Evolutionary conservation across 257 asterid genomes (phyloP).

Genomic region (Salvia miltiorrhiza): DNA sequence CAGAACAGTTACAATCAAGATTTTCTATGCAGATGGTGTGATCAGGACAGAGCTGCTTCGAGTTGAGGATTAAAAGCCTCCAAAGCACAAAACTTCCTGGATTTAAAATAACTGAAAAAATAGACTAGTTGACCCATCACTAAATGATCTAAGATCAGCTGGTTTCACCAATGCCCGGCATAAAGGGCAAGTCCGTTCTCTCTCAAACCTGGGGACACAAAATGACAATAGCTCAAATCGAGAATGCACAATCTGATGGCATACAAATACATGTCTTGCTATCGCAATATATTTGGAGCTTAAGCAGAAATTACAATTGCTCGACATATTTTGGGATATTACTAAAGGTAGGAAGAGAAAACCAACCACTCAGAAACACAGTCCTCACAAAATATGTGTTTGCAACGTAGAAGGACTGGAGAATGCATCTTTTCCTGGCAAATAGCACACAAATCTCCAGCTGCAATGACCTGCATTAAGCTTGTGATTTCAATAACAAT

Average conservation of each 20-base stretch:
- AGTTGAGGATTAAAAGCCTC: constrained; percentile 10
- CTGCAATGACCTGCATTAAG: constrained; percentile 61
- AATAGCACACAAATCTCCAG: constrained; percentile 85
- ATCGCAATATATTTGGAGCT: not conserved
- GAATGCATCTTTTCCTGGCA: constrained; percentile 90
- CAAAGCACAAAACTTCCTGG: constrained; percentile 34
- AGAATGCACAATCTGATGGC: not conserved
- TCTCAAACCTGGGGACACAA: constrained; percentile 64
- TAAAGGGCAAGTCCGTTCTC: constrained; percentile 83
- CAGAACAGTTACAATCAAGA: constrained; percentile 25
- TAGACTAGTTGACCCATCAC: constrained; percentile 73
- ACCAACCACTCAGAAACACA: constrained; percentile 84
- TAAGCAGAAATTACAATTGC: not conserved
- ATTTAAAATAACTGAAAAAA: constrained; percentile 70
- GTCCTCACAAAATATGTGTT: constrained; percentile 86
- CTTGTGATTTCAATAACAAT: not conserved
- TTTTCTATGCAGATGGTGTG: constrained; percentile 26
- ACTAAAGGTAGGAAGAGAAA: constrained; percentile 13
- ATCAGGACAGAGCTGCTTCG: constrained; percentile 30
- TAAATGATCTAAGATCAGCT: constrained; percentile 65
- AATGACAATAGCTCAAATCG: constrained; percentile 7
- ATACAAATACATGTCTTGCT: not conserved
- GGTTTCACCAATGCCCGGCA: constrained; percentile 82
- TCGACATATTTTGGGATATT: not conserved
- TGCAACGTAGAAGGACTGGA: constrained; percentile 76